Evolutionary conservation across 192 early-diverging fungal species (phyloP).

Genomic region (Coemansia javaensis): DNA sequence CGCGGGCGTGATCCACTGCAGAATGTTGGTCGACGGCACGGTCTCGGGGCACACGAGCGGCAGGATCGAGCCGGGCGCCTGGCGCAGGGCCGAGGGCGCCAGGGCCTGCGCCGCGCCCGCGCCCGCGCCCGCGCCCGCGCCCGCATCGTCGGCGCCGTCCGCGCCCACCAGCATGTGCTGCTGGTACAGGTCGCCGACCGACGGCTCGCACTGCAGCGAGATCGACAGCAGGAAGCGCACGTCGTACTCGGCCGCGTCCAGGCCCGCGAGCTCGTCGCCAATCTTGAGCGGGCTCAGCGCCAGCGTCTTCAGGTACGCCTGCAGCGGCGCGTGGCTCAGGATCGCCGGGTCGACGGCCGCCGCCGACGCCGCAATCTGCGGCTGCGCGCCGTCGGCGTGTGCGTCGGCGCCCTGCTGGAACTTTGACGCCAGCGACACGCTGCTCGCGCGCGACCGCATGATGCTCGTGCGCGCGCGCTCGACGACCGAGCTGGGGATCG

Average conservation of each 20-base stretch:
- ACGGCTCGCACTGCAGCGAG: conserved; percentile 48
- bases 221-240: conserved; percentile 41
- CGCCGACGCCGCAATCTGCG: conserved; percentile 1
- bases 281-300: conserved; percentile 42
- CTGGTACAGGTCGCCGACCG: conserved; percentile 43
- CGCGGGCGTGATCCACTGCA: conserved; percentile 48
- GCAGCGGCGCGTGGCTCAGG: conserved; percentile 33
- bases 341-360: conserved; percentile 23
- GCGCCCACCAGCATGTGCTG: conserved; percentile 21
- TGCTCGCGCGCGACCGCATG: conserved; percentile 46
- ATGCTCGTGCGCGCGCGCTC: conserved; percentile 41
- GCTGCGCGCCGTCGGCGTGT: not conserved
- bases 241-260: conserved; percentile 45
- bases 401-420: conserved; percentile 16
- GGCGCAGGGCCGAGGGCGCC: conserved; percentile 25
- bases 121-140: conserved; percentile 6
- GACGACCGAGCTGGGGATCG: conserved; percentile 24
- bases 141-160: conserved; percentile 9
- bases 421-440: conserved; percentile 36
- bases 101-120: conserved; percentile 7
- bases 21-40: conserved; percentile 45
- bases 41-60: conserved; percentile 53
- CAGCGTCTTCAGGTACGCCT: conserved; percentile 22
- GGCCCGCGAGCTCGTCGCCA: conserved; percentile 44
- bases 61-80: conserved; percentile 47